Conservation (phyloP, 441 rosid species). For the Lagerstroemia fauriei region DNA sequence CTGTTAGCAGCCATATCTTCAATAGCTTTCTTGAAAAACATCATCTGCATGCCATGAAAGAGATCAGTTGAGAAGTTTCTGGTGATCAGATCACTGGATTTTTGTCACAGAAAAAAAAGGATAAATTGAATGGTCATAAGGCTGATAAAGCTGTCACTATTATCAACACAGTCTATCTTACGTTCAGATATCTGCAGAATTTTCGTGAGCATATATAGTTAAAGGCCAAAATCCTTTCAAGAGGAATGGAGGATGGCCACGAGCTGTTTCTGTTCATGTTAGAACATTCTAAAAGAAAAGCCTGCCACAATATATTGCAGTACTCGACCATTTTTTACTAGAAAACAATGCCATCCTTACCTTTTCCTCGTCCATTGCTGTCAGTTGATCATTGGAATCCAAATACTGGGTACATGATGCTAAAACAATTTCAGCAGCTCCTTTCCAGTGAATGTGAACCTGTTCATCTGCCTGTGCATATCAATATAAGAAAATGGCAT, state of each 20-base stretch:
- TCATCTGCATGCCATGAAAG: conserved; percentile 50
- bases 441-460: conserved; percentile 93
- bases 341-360: conserved; percentile 31
- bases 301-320: background rate
- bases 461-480: conserved; percentile 57
- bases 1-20: conserved; percentile 85
- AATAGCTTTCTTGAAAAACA: conserved; percentile 56
- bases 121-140: background rate
- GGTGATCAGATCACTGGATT: background rate
- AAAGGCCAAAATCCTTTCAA: background rate
- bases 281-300: background rate
- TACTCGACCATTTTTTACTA: background rate
- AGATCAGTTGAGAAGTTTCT: background rate
- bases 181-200: background rate
- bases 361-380: conserved; percentile 63
- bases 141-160: background rate
- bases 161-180: background rate
- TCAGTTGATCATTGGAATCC: conserved; percentile 45
- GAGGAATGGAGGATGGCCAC: background rate
- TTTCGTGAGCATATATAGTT: background rate
- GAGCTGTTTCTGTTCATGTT: background rate
- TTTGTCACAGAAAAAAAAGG: background rate
- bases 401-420: conserved; percentile 64
- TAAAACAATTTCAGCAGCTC: conserved; percentile 92
- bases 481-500: background rate